Conservation (phyloP, 768 basidiomycete species). For the Panaeolus cyanescens region DNA sequence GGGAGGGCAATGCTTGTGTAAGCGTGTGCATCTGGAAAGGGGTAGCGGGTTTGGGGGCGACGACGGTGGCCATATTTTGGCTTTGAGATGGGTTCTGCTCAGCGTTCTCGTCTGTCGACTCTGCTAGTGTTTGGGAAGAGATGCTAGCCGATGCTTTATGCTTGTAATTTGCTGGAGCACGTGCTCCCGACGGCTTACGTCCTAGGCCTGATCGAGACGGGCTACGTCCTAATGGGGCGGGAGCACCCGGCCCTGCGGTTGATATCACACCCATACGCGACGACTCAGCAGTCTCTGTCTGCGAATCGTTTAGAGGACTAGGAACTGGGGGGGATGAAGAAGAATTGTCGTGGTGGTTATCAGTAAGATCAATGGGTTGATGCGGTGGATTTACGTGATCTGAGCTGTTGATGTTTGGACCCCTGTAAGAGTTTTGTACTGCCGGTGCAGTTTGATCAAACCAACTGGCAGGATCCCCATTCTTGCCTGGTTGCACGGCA, state of each 20-base stretch:
- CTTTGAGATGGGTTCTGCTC: neutral
- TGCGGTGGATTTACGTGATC: neutral
- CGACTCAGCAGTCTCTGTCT: neutral
- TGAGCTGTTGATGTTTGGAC: neutral
- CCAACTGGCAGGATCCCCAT: neutral
- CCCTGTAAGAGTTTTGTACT: neutral
- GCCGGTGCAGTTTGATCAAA: neutral
- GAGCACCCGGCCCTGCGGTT: neutral
- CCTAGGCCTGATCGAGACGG: slow-evolving; percentile 46
- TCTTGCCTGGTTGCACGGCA: neutral
- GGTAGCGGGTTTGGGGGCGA: neutral
- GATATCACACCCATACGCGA: neutral
- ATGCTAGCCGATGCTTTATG: slow-evolving; percentile 41
- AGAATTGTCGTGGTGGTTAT: slow-evolving; percentile 7
- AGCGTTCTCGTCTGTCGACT: slow-evolving; percentile 17
- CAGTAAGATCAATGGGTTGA: neutral
- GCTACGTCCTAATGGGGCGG: slow-evolving; percentile 20
- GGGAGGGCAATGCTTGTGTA: neutral
- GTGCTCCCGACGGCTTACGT: slow-evolving; percentile 84
- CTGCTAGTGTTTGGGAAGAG: slow-evolving; percentile 32
- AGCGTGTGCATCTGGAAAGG: neutral
- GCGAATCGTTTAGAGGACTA: neutral
- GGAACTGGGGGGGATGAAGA: neutral
- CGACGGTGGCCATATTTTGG: slow-evolving; percentile 1
- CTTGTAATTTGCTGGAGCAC: slow-evolving; percentile 57